Evolutionary conservation across 495 filamentous ascomycete species (phyloP).

Genomic region (Talaromyces adpressus): DNA sequence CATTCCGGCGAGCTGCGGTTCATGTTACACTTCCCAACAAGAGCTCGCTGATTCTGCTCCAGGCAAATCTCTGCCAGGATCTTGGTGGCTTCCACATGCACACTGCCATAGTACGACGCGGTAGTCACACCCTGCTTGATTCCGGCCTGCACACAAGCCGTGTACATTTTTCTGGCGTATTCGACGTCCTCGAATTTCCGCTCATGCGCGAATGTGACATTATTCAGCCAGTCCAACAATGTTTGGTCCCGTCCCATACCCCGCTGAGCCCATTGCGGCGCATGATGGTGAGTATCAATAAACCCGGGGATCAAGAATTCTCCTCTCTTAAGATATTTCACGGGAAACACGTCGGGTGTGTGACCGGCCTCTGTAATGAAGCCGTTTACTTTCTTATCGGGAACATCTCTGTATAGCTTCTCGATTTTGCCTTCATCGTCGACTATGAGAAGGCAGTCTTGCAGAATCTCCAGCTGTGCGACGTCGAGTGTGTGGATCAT

Average conservation of each 20-base stretch:
- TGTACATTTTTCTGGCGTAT: conserved; percentile 48
- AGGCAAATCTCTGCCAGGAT: conserved; percentile 54
- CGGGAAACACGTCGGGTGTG: conserved; percentile 22
- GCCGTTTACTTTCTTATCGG: neutral
- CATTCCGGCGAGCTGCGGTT: conserved; percentile 53
- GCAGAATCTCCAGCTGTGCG: conserved; percentile 37
- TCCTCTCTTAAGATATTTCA: conserved; percentile 36
- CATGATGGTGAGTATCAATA: conserved; percentile 60
- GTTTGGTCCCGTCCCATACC: conserved; percentile 51
- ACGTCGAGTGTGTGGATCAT: conserved; percentile 41
- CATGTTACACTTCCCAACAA: conserved; percentile 63
- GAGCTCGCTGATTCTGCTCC: conserved; percentile 51
- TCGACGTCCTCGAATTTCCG: conserved; percentile 45
- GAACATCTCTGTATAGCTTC: conserved; percentile 14
- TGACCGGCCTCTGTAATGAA: conserved; percentile 22
- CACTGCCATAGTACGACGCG: conserved; percentile 57
- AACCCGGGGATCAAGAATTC: conserved; percentile 56
- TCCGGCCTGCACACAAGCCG: conserved; percentile 46
- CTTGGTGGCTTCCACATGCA: conserved; percentile 49
- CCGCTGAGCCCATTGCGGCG: conserved; percentile 56
- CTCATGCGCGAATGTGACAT: conserved; percentile 58
- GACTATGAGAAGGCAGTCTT: conserved; percentile 38
- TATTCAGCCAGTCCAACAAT: conserved; percentile 53
- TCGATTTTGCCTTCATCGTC: conserved; percentile 35
- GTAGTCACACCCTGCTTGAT: conserved; percentile 60